A percentile compares a stretch with the other conserved stretches of the same genome.
phyloP scores from a whole-genome alignment of 1,139 yeast genomes.

The Magnusiomyces ingens region DNA sequence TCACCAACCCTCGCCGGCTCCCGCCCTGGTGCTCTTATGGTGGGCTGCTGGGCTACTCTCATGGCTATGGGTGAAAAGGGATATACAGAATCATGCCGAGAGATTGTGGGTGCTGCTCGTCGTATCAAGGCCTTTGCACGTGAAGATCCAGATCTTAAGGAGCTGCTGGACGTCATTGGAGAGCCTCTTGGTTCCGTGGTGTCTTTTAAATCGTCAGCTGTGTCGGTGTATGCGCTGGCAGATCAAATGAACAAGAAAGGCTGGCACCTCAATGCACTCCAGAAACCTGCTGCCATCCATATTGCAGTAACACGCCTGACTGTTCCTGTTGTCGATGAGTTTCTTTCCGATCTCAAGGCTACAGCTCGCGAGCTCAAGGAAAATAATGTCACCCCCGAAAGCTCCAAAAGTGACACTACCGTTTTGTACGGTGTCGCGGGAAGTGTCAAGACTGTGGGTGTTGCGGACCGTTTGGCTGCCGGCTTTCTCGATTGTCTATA shows the following conservation, averaged over 20 bases:
- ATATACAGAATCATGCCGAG: slow-evolving; percentile 56
- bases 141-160: slow-evolving; percentile 41
- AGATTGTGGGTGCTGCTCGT: slow-evolving; percentile 61
- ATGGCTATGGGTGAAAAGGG: slow-evolving; percentile 75
- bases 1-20: slow-evolving; percentile 96
- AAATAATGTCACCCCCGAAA: slow-evolving; percentile 21
- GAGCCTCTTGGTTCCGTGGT: slow-evolving; percentile 81
- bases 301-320: slow-evolving; percentile 78
- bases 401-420: slow-evolving; percentile 49
- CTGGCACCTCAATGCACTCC: slow-evolving; percentile 87
- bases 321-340: slow-evolving; percentile 52
- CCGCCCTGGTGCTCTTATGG: slow-evolving; percentile 94
- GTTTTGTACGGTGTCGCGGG: slow-evolving; percentile 96
- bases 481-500: slow-evolving; percentile 78
- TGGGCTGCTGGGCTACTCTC: slow-evolving; percentile 96
- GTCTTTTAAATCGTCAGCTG: slow-evolving; percentile 52
- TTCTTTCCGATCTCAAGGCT: slow-evolving; percentile 49
- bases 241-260: slow-evolving; percentile 64
- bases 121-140: slow-evolving; percentile 46
- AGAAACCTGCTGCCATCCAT: slow-evolving; percentile 85
- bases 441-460: slow-evolving; percentile 71
- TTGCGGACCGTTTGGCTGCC: slow-evolving; percentile 72
- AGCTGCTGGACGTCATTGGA: slow-evolving; percentile 58
- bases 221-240: slow-evolving; percentile 70
- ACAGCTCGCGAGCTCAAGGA: slow-evolving; percentile 41